A percentile compares a stretch with the other conserved stretches of the same genome.
Evolutionary conservation across 352 stramenopile species (phyloP).

Genomic region (Pythium myriotylum): DNA sequence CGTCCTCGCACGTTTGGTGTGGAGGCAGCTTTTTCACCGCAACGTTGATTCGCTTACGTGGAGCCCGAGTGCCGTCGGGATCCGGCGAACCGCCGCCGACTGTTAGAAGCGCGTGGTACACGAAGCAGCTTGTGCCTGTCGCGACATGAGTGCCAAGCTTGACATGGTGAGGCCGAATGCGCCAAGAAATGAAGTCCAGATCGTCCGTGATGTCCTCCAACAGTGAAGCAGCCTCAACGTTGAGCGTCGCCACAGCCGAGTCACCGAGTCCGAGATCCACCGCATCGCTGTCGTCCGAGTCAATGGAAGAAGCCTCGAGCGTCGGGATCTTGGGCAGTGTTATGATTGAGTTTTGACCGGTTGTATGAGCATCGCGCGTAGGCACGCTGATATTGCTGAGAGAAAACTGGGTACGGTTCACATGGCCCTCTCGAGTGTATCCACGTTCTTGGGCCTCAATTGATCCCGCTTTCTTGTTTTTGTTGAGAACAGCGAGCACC

Average conservation of each 20-base stretch:
- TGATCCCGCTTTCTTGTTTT: neutral
- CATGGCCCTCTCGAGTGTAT: neutral
- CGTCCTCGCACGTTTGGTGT: slow-evolving; percentile 8
- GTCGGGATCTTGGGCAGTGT: neutral
- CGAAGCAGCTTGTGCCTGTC: slow-evolving; percentile 8
- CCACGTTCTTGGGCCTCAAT: neutral
- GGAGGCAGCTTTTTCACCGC: slow-evolving; percentile 17
- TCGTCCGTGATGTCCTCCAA: slow-evolving; percentile 16
- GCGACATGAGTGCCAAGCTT: slow-evolving; percentile 1
- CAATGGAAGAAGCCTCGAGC: neutral
- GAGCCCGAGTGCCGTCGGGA: neutral
- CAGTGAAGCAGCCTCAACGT: slow-evolving; percentile 5
- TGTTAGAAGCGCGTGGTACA: slow-evolving; percentile 1
- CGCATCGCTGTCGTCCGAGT: slow-evolving; percentile 3
- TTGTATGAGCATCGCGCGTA: neutral
- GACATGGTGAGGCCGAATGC: slow-evolving; percentile 4
- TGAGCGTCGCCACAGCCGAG: slow-evolving; percentile 4
- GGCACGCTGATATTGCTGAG: slow-evolving; percentile 11
- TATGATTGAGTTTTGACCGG: neutral
- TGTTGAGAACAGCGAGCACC: slow-evolving; percentile 1
- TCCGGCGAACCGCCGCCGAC: neutral
- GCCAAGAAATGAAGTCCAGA: slow-evolving; percentile 12
- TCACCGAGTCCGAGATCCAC: slow-evolving; percentile 1
- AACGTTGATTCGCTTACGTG: neutral
- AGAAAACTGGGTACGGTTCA: slow-evolving; percentile 6